Percentiles rank a stretch among this genome's conserved stretches.
These are phyloP conservation scores for Aegle marmelos DNA, from an alignment of 345 rosid species.

Conservation along the genomic window DNA sequence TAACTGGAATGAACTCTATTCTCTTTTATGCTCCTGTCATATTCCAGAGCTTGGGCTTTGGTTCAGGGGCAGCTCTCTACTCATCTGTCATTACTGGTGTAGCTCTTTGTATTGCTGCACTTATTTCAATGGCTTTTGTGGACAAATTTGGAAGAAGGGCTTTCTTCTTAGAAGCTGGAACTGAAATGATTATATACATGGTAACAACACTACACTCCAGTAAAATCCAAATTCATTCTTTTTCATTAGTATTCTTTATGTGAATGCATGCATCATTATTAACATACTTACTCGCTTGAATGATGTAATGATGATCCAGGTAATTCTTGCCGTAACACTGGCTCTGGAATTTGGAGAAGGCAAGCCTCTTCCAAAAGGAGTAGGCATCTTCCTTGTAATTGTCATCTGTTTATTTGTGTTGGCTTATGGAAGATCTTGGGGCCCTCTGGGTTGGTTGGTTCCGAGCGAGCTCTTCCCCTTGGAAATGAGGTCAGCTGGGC, in stretches of 20 bases:
- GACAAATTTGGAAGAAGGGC: constrained; percentile 73
- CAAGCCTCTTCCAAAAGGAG: constrained; percentile 33
- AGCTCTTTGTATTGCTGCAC: constrained; percentile 52
- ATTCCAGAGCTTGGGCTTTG: constrained; percentile 83
- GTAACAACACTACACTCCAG: constrained; percentile 23
- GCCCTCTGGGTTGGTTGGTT: constrained; percentile 93
- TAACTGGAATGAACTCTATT: constrained; percentile 83
- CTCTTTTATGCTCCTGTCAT: constrained; percentile 85
- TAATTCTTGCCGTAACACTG: constrained; percentile 53
- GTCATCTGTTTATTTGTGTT: constrained; percentile 67
- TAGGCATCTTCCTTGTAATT: constrained; percentile 51
- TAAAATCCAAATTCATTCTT: background rate
- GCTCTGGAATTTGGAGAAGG: constrained; percentile 73
- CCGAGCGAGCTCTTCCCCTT: constrained; percentile 87
- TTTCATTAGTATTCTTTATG: background rate
- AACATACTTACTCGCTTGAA: background rate
- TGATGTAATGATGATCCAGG: constrained; percentile 29
- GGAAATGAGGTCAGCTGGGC: constrained; percentile 94
- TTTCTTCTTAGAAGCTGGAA: constrained; percentile 79
- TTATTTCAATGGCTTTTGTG: constrained; percentile 66
- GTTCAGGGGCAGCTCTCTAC: constrained; percentile 58
- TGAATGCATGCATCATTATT: background rate
- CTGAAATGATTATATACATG: constrained; percentile 71
- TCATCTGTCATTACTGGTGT: constrained; percentile 58
- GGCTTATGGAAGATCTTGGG: constrained; percentile 93